Evolutionary conservation across 1,284 basidiomycete genomes (phyloP).

Genomic region (Hortiboletus rubellus): DNA sequence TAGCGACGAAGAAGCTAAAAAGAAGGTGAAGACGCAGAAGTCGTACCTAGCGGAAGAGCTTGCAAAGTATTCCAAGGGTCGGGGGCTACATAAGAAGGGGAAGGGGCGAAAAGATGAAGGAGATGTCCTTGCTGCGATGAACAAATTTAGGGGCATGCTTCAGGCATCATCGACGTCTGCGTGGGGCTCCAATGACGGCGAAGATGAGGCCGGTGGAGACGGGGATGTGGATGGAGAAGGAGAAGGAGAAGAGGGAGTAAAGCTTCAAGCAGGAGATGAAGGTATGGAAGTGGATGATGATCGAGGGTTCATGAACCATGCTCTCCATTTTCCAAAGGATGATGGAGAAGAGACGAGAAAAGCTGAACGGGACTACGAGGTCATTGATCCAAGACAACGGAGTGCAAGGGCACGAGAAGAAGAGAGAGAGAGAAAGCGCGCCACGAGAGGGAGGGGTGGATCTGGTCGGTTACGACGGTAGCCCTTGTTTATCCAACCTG

Average conservation of each 20-base stretch:
- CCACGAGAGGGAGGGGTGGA: slow-evolving; percentile 31
- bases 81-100: slow-evolving; percentile 58
- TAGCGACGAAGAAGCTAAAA: slow-evolving; percentile 60
- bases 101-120: slow-evolving; percentile 64
- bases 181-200: slow-evolving; percentile 38
- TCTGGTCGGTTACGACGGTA: slow-evolving; percentile 27
- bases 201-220: slow-evolving; percentile 29
- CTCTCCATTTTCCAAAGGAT: slow-evolving; percentile 77
- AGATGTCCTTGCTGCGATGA: slow-evolving; percentile 72
- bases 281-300: slow-evolving; percentile 83
- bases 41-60: slow-evolving; percentile 80
- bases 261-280: slow-evolving; percentile 44
- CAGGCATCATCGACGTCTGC: slow-evolving; percentile 42
- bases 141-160: slow-evolving; percentile 71
- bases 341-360: slow-evolving; percentile 73
- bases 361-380: slow-evolving; percentile 88
- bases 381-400: slow-evolving; percentile 76
- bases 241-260: slow-evolving; percentile 19
- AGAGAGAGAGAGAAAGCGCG: slow-evolving; percentile 63
- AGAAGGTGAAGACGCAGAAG: slow-evolving; percentile 61
- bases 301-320: slow-evolving; percentile 75
- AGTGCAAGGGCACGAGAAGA: slow-evolving; percentile 72
- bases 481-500: neutral
- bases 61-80: slow-evolving; percentile 71
- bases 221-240: slow-evolving; percentile 20